Conservation (phyloP, 2,329 filamentous ascomycete genomes). For the Coleophoma cylindrospora region DNA sequence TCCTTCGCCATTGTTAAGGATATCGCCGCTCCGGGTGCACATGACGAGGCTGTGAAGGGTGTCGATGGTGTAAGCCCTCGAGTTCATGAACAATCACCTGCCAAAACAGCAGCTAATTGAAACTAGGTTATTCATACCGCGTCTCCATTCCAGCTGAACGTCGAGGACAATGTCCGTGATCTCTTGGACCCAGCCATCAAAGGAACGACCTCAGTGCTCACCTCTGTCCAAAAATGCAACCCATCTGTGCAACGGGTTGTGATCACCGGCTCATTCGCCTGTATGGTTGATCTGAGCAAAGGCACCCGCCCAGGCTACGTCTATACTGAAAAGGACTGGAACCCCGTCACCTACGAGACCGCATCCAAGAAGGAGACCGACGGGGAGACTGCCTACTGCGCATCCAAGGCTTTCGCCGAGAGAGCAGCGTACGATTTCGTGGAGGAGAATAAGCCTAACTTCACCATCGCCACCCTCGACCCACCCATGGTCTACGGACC, state of each 20-base stretch:
- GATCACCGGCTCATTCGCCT: conserved; percentile 60
- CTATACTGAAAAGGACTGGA: conserved; percentile 49
- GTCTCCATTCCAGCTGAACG: conserved; percentile 39
- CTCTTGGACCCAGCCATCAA: conserved; percentile 49
- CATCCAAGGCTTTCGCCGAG: conserved; percentile 59
- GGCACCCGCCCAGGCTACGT: conserved; percentile 40
- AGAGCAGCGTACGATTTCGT: conserved; percentile 60
- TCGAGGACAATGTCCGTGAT: conserved; percentile 26
- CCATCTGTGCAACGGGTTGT: conserved; percentile 31
- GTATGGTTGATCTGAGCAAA: conserved; percentile 49
- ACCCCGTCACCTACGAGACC: conserved; percentile 41
- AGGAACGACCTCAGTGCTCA: conserved; percentile 42
- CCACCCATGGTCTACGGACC: conserved; percentile 59
- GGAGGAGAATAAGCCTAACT: conserved; percentile 39
- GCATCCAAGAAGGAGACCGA: conserved; percentile 21
- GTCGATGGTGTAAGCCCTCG: conserved; percentile 52
- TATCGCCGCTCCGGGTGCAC: conserved; percentile 63
- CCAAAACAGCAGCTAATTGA: no score
- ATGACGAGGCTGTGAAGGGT: conserved; percentile 49
- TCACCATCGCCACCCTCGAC: conserved; percentile 54
- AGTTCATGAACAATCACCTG: no score
- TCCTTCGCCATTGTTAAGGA: conserved; percentile 57
- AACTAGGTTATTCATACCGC: conserved; percentile 59
- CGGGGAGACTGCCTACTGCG: conserved; percentile 21
- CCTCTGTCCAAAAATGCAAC: conserved; percentile 34